Conservation (phyloP, 2,329 filamentous ascomycete species). For the Phaeosphaeriaceae sp. region DNA sequence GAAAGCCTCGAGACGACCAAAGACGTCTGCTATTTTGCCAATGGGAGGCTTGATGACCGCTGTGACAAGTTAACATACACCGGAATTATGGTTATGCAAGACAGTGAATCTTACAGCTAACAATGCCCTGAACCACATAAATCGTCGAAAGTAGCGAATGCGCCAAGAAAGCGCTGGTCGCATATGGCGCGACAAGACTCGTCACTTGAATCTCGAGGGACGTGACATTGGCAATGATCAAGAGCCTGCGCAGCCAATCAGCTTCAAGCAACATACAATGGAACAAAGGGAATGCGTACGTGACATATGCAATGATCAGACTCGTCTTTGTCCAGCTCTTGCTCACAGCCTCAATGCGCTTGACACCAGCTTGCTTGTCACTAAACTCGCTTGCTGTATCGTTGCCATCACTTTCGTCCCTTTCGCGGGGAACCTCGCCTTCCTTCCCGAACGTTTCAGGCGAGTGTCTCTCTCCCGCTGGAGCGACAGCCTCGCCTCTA, state of each 20-base stretch:
- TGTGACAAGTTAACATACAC: background rate
- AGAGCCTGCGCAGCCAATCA: slow-evolving; percentile 33
- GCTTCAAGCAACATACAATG: background rate
- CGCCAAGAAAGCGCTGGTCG: slow-evolving; percentile 69
- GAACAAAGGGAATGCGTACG: slow-evolving; percentile 24
- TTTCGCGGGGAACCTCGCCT: slow-evolving; percentile 6
- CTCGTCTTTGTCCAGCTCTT: slow-evolving; percentile 57
- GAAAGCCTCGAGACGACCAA: slow-evolving; percentile 68
- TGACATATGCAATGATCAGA: slow-evolving; percentile 56
- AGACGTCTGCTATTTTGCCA: slow-evolving; percentile 68
- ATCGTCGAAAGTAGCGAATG: slow-evolving; percentile 73
- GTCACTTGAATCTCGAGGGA: slow-evolving; percentile 72
- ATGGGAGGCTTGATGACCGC: slow-evolving; percentile 67
- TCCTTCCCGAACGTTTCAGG: slow-evolving; percentile 13
- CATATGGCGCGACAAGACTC: slow-evolving; percentile 66
- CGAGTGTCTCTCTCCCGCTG: slow-evolving; percentile 1
- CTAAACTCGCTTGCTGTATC: slow-evolving; percentile 12
- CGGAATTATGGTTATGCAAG: background rate
- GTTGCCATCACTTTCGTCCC: slow-evolving; percentile 6
- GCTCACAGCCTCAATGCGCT: slow-evolving; percentile 57
- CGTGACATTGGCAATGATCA: slow-evolving; percentile 70
- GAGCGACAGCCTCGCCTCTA: background rate
- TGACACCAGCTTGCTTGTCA: slow-evolving; percentile 55
- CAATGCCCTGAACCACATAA: slow-evolving; percentile 68
- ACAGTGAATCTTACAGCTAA: slow-evolving; percentile 48